Base-by-base conservation (phyloP, 768 basidiomycete genomes). In the Termitomyces sp. region DNA sequence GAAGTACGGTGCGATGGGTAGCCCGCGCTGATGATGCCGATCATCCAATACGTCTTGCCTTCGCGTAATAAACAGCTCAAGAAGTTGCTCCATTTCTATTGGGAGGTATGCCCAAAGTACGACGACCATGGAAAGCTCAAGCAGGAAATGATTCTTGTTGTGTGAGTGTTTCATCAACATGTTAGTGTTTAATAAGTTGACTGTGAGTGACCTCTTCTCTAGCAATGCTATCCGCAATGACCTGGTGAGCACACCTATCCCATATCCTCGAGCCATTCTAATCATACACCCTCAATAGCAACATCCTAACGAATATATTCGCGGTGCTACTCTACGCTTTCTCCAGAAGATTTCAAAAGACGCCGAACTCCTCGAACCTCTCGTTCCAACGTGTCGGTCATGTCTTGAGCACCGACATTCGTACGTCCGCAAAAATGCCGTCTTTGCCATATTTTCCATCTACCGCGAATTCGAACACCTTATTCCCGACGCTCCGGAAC, bases 281-380 rank as follows among this genome's bases (percentile, higher is more conserved):
- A 58, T 52, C 7, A 42, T 51, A 20, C 50, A 45, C 50, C 32
- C 50, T 44, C 49, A 35, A 48, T 54, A 95, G 91, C 95, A 98
- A 94, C 97, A 99, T 65, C 95, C 96, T 9, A 98, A 99, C 64
- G 97, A 99, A 76, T 99, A 98, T 70, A 97, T 99, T 64, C 91
- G 97, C 35, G 97, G 97, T 42, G 92, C 94, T n/a, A 95, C 93
- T 11, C 83, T 98, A 32, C 89, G 97, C 23, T 96, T 95, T 75
- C 81, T 98, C 12, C 92, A 96, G 74, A 99, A 99, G 76, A 89
- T 99, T 50, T 80, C 89, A 16, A 89, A 90, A 70, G 97, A 98
- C 62, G 76, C 84, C 3, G 97, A 99, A 69, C 83, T 98, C 12
- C 83, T 98, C 23, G 97, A 98, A 74, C 97, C 97, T 23, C 84